These are phyloP conservation scores for Ogataea dorogensis DNA, from an alignment of 805 yeast species.

Conservation along the genomic window DNA sequence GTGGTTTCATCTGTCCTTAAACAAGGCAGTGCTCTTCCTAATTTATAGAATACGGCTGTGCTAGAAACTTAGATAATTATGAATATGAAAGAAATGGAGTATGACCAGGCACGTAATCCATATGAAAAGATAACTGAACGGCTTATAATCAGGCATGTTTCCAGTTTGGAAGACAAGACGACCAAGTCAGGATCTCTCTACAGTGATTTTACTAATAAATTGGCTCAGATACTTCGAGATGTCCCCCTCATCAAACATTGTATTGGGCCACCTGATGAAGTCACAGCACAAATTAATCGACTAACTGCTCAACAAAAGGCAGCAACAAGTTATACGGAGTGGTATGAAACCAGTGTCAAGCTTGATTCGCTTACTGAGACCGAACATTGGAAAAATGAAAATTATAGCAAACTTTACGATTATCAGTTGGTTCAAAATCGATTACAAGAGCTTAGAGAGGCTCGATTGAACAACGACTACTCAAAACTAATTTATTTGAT, in stretches of 20 bases:
- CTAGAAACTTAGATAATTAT: constrained; percentile 7
- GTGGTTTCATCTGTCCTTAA: constrained; percentile 40
- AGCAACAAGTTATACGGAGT: constrained; percentile 50
- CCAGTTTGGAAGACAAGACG: constrained; percentile 7
- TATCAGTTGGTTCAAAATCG: constrained; percentile 54
- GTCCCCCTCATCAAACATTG: constrained; percentile 36
- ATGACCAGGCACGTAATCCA: constrained; percentile 27
- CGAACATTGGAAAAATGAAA: constrained; percentile 68
- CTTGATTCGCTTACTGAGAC: constrained; percentile 66
- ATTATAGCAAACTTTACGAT: constrained; percentile 71
- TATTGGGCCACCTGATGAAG: constrained; percentile 40
- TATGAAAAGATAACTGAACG: constrained; percentile 29
- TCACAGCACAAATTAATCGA: constrained; percentile 36
- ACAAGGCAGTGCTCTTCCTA: constrained; percentile 4
- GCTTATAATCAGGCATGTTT: constrained; percentile 14
- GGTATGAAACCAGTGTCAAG: constrained; percentile 63
- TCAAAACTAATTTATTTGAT: constrained; percentile 66
- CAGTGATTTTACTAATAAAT: constrained; percentile 4
- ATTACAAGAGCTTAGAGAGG: constrained; percentile 54
- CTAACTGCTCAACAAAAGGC: constrained; percentile 44
- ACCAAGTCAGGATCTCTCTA: constrained; percentile 5
- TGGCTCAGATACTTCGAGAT: constrained; percentile 34
- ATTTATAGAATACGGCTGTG: constrained; percentile 3
- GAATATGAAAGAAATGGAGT: constrained; percentile 23
- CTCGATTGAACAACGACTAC: constrained; percentile 58